Base-by-base conservation (phyloP, 148 eudicot genomes). In the Rhododendron molle region DNA sequence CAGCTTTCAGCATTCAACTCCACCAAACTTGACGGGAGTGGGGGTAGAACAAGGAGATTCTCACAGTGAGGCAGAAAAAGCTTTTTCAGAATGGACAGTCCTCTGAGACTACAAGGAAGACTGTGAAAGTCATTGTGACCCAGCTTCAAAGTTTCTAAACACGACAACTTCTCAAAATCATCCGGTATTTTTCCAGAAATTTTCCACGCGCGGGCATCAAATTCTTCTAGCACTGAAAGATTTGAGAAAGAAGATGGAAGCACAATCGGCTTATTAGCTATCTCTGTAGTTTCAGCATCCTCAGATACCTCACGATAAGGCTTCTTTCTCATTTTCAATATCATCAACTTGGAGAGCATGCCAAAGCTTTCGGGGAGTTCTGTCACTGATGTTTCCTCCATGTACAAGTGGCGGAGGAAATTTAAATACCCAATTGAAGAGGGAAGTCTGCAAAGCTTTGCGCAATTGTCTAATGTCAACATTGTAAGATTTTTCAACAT, bases 1-100 rank as follows among this genome's bases (percentile, higher is more conserved):
- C 96, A 94, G 76, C 92, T 91, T 50, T 93, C 90, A 86, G 91
- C 93, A 87, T 89, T 86, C 69, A 92, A 72, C 86, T 89, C 88
- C 85, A 83, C 78, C 88, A 94, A 90, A 80, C 89, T 89, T 18
- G 91, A 90, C 56, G 95, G 96, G 60, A 94, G 92, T 54, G 82
- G 87, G 85, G 96, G 96, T 26, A 94, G 87, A 84, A 50, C 56
- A 81, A 72, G 89, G 34, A 94, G 91, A 77, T 86, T 9, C 87
- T 88, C 81, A 86, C 96, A 94, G 50, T 90, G 90, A 3, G 89
- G 49, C 50, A 94, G 74, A 23, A 50, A 18, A 46, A 94, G 92
- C 89, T 85, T 83, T 86, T 87, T 81, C 4, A 94, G 88, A 73
- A 83, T 78, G 26, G 73, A 85, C 7, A 94, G 90, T 76, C 90